These are phyloP conservation scores for Talaromyces sp. DNA, from an alignment of 2,329 filamentous ascomycete species.

Conservation along the genomic window DNA sequence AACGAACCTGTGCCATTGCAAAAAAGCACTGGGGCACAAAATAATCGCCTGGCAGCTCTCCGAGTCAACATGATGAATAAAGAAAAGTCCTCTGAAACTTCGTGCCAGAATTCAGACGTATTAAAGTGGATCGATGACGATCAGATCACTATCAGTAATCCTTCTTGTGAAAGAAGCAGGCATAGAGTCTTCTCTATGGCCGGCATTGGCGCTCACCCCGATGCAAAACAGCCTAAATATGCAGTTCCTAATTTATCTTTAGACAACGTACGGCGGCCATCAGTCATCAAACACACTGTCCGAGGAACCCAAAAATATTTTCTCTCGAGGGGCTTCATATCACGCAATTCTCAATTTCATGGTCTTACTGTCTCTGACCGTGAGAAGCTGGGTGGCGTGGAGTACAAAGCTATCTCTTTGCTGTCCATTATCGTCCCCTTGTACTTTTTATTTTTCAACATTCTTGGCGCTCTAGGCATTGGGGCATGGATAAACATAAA, in stretches of 20 bases:
- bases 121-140: conserved; percentile 26
- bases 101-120: conserved; percentile 10
- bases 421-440: conserved; percentile 33
- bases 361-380: conserved; percentile 40
- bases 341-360: conserved; percentile 47
- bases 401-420: conserved; percentile 36
- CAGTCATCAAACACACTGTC: conserved; percentile 19
- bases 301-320: conserved; percentile 26
- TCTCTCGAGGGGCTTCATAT: conserved; percentile 26
- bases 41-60: neutral
- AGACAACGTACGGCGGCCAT: conserved; percentile 13
- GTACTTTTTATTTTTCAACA: conserved; percentile 43
- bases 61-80: neutral
- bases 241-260: conserved; percentile 17
- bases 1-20: neutral
- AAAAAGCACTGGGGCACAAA: neutral
- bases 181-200: conserved; percentile 29
- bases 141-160: conserved; percentile 20
- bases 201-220: conserved; percentile 29
- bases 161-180: conserved; percentile 10
- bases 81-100: neutral
- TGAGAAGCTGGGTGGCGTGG: conserved; percentile 36
- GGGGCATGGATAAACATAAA: conserved; percentile 43
- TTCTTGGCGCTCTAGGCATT: conserved; percentile 41
- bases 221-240: conserved; percentile 28